phyloP scores from a whole-genome alignment of 768 basidiomycete genomes.

The Leccinum variicolor region DNA sequence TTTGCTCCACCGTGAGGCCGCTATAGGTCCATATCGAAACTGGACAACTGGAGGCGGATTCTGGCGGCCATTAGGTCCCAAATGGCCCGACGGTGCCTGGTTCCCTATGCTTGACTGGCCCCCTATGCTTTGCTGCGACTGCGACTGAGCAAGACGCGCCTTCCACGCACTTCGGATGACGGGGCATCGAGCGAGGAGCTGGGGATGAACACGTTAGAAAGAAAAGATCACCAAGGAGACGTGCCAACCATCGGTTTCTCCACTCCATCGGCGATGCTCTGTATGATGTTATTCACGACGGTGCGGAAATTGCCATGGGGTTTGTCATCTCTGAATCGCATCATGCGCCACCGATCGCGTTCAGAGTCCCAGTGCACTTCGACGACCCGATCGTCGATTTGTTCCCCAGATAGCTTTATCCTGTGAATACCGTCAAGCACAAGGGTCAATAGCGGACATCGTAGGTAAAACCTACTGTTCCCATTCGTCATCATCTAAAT shows the following conservation, averaged over 20 bases:
- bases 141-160: conserved; percentile 46
- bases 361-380: conserved; percentile 87
- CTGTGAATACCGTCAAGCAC: conserved; percentile 38
- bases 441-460: not conserved
- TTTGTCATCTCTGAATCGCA: conserved; percentile 95
- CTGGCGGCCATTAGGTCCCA: conserved; percentile 22
- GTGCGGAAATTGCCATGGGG: conserved; percentile 83
- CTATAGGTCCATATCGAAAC: conserved; percentile 61
- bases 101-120: conserved; percentile 13
- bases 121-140: conserved; percentile 26
- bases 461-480: conserved; percentile 59
- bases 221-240: not conserved
- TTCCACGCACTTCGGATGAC: conserved; percentile 76
- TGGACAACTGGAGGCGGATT: conserved; percentile 18
- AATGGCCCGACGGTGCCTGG: conserved; percentile 17
- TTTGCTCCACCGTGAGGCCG: conserved; percentile 66
- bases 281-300: conserved; percentile 85
- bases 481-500: conserved; percentile 90
- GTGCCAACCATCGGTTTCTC: conserved; percentile 76
- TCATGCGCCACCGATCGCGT: conserved; percentile 75
- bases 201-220: conserved; percentile 18
- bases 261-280: conserved; percentile 91
- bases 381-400: conserved; percentile 90
- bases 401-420: conserved; percentile 79
- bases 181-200: conserved; percentile 68